Conservation (phyloP, 176 grass and related monocot genomes). For the Canna indica region DNA sequence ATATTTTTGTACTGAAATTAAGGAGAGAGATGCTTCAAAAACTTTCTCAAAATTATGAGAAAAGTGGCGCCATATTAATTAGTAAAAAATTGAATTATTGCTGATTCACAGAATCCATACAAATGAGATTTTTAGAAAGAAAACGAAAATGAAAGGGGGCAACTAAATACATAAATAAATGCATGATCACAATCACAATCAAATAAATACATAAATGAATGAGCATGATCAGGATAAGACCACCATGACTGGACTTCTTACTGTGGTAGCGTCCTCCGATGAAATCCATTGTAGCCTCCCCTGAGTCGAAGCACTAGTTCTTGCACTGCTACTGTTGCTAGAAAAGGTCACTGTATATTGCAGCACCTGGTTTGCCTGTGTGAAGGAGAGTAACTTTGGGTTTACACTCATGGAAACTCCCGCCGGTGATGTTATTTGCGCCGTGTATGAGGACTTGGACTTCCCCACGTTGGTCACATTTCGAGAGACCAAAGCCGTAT, state of each 20-base stretch:
- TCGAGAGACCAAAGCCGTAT: not conserved
- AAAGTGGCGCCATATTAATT: no score
- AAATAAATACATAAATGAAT: no score
- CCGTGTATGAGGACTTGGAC: not conserved
- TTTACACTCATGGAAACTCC: not conserved
- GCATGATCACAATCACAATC: no score
- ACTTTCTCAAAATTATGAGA: no score
- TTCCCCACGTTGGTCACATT: slow-evolving; percentile 11
- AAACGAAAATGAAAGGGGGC: no score
- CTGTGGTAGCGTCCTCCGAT: not conserved
- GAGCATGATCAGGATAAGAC: no score
- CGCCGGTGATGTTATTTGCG: not conserved
- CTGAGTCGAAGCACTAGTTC: not conserved
- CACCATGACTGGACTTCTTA: not conserved
- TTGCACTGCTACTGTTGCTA: not conserved
- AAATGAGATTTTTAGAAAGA: no score
- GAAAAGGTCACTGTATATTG: not conserved
- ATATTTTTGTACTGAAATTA: no score
- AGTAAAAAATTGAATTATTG: no score
- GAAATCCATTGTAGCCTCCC: not conserved
- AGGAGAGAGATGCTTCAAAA: no score
- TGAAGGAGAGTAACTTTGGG: not conserved
- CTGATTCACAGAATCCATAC: no score
- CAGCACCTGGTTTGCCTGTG: not conserved
- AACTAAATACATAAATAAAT: no score